A percentile compares a stretch with the other conserved stretches of the same genome.
Conservation (phyloP, 179 eudicot species). For the Silene coronaria region DNA sequence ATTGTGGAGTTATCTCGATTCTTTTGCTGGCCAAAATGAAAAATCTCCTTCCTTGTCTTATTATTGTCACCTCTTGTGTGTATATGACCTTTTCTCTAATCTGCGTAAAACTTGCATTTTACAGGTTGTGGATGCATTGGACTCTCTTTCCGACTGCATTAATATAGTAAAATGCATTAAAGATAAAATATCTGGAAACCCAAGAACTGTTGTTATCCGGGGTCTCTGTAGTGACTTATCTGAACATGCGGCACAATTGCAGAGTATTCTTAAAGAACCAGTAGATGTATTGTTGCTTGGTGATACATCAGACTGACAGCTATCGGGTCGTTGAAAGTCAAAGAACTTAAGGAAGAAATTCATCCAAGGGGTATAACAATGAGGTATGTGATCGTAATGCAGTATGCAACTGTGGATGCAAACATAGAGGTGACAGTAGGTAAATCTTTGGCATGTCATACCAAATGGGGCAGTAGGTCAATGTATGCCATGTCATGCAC, state of each 20-base stretch:
- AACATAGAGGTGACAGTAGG: background rate
- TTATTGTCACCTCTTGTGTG: background rate
- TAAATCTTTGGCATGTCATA: background rate
- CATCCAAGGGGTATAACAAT: background rate
- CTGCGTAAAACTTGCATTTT: slow-evolving; percentile 10
- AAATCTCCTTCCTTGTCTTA: background rate
- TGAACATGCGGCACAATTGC: slow-evolving; percentile 21
- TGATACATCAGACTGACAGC: background rate
- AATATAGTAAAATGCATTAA: slow-evolving; percentile 41
- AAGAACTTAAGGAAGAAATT: background rate
- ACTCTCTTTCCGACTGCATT: slow-evolving; percentile 27
- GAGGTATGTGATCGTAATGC: background rate
- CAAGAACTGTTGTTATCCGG: slow-evolving; percentile 51
- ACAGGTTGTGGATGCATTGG: slow-evolving; percentile 77
- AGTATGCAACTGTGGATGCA: background rate
- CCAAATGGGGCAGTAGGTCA: background rate
- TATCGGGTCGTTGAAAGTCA: background rate
- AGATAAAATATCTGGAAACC: slow-evolving; percentile 38
- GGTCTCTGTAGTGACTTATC: slow-evolving; percentile 28
- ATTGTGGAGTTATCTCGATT: background rate
- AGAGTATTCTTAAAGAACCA: slow-evolving; percentile 37
- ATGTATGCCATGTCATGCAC: background rate
- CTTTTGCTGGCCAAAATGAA: no score
- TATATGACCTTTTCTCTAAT: background rate
- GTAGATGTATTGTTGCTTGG: slow-evolving; percentile 28